Base-by-base conservation (phyloP, 2,329 filamentous ascomycete genomes). In the Colletotrichum camelliae region DNA sequence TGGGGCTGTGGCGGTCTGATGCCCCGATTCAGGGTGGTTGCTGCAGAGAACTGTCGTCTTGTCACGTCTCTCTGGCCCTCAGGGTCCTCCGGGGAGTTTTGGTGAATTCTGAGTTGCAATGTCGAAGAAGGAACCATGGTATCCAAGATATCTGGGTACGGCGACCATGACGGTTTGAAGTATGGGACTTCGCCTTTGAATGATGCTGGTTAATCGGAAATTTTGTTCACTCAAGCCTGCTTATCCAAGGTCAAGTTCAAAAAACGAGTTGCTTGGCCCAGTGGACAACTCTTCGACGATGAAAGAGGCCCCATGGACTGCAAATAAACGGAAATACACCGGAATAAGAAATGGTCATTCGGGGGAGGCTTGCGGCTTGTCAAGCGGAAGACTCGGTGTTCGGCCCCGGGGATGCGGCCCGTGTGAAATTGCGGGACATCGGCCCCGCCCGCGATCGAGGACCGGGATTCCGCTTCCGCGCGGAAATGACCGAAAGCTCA, bases 271-370 rank as follows among this genome's bases (percentile, higher is more conserved):
- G 16, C 8, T 18, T 43, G 16, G 37, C 16, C 3, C 7, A 43
- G 37, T 18, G 7, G 1, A 9, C 15, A 5, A 18, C 10, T 18
- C 16, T 18, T 4, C 37, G 37, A 43, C 4, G 16, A 24, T 24
- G 24, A 24, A 24, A 24, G 24, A 24, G 24, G 16, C 16, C 7
- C 2, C 33, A 0, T 18, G 37, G 16, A 3, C 16, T 18, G 4
- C 37, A 21, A 48, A 13, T 7, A 7, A 13, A 2, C n/a, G 10
- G 43, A 21, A 24, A 52, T n/a, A 10, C 1, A 52, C 2, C 43
- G 43, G n/a, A 52, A 1, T 3, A 21, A 1, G 1, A 2, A 7
- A 52, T 21, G n/a, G 0, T 5, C n/a, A 13, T 13, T 1, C 3
- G 43, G 43, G 2, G 43, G 1, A 52, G 2, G 43, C 43, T 21